These are phyloP conservation scores for Talinum fruticosum DNA, from an alignment of 148 eudicot species.

Conservation along the genomic window DNA sequence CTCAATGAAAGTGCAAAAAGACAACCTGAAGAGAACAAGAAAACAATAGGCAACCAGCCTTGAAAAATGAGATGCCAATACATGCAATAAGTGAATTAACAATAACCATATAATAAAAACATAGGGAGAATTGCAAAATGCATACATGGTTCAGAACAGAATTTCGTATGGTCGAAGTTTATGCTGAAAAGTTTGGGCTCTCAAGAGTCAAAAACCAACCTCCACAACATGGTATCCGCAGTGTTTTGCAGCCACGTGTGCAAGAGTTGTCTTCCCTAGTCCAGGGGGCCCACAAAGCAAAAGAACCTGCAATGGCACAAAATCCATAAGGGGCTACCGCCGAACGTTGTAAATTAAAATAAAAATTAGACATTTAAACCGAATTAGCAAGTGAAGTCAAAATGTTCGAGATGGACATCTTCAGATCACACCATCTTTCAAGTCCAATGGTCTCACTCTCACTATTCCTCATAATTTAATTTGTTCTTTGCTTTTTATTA, in stretches of 20 bases:
- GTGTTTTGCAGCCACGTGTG: conserved; percentile 92
- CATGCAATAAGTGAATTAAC: not conserved
- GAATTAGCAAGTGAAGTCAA: not conserved
- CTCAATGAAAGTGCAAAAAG: not conserved
- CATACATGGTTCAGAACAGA: not conserved
- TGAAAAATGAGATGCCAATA: not conserved
- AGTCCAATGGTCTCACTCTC: not conserved
- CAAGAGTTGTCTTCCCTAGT: conserved; percentile 96
- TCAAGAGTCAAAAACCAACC: conserved; percentile 40
- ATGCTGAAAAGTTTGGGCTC: not conserved
- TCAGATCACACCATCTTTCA: not conserved
- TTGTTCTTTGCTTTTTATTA: not conserved
- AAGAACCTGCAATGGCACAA: conserved; percentile 59
- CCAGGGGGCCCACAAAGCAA: conserved; percentile 98
- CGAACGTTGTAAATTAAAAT: not conserved
- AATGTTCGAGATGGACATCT: not conserved
- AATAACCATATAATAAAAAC: not conserved
- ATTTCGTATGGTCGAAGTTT: not conserved
- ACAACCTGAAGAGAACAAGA: not conserved
- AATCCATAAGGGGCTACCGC: not conserved
- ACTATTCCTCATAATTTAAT: not conserved
- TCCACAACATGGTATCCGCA: conserved; percentile 98
- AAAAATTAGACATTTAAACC: not conserved
- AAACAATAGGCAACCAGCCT: not conserved
- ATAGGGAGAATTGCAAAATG: not conserved